Base-by-base conservation (phyloP, 164 flowering plant genomes). In the Chimonanthus salicifolius region DNA sequence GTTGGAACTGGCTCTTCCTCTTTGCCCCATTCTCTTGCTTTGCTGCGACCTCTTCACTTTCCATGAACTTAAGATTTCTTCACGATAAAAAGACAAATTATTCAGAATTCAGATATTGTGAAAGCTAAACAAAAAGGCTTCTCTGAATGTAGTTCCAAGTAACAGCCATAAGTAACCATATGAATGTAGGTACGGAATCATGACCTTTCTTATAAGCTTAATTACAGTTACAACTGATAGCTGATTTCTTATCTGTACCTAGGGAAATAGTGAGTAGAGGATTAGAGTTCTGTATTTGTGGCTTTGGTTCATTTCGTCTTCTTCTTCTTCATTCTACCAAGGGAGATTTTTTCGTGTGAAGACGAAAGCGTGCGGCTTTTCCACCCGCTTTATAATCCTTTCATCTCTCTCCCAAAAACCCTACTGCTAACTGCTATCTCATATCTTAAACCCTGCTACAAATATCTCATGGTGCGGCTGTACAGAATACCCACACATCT, bases 1-100 rank as follows among this genome's bases (percentile, higher is more conserved):
- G 78, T 76, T 89, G 91, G 49, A 75, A 69, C 2, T 82, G 78
- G 16, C 89, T 82, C 74, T 87, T 89, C 77, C 82, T 80, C 78
- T 78, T 83, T 16, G 67, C 51, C 71, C 71, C 76, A 72, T 67
- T 3, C 13, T 62, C 69, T 44, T 74, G 71, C 11, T 58, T 68
- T n/a, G n/a, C 69, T 44, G 74, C 11, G 13, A 62, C 74, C 71
- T 18, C 72, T 4, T 67, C 77, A 74, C 62, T 74, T 67, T 70
- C 80, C 80, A 78, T 78, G 33, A 71, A 62, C 16, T 51, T 18
- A 50, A 51, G 49, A 47, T 45, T 49, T 4, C 46, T 58, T 66
- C 64, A 72, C 74, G 67, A 46, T 4, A 21, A 71, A 58, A 18
- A 15, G 18, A 8, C 5, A 20, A 47, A 47, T n/a, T 5, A 2